Evolutionary conservation across 1,284 basidiomycete genomes (phyloP).

Genomic region (Microbotryum lychnidis-dioicae): DNA sequence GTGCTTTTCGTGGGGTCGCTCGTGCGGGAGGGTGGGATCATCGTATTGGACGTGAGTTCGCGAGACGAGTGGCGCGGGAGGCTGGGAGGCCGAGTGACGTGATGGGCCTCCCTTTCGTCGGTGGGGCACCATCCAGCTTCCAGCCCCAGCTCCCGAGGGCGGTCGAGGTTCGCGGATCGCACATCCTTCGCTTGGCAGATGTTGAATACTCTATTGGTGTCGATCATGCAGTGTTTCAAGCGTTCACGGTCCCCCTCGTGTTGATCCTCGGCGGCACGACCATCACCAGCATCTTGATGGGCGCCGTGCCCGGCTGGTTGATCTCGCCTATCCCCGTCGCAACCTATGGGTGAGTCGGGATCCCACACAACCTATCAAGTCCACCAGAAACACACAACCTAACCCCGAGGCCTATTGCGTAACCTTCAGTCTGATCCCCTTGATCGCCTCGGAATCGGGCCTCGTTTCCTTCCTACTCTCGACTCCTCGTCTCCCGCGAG

Average conservation of each 20-base stretch:
- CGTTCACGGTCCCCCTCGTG: slow-evolving; percentile 27
- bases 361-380: not conserved
- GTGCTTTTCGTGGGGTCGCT: slow-evolving; percentile 26
- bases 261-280: slow-evolving; percentile 29
- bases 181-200: not conserved
- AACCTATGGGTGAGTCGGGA: slow-evolving; percentile 21
- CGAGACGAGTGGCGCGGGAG: not conserved
- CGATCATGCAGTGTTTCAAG: slow-evolving; percentile 21
- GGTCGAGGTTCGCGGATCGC: not conserved
- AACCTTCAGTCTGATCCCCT: slow-evolving; percentile 18
- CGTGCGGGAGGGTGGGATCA: slow-evolving; percentile 22
- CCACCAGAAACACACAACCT: not conserved
- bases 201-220: not conserved
- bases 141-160: not conserved
- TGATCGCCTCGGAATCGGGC: slow-evolving; percentile 21
- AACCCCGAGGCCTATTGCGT: not conserved
- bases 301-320: slow-evolving; percentile 28
- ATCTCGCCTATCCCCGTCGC: slow-evolving; percentile 27
- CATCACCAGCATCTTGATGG: slow-evolving; percentile 22
- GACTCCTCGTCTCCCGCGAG: slow-evolving; percentile 26
- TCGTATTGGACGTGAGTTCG: slow-evolving; percentile 21
- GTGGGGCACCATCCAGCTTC: not conserved
- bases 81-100: not conserved
- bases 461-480: slow-evolving; percentile 19
- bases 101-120: not conserved